Evolutionary conservation across 768 basidiomycete genomes (phyloP).

Genomic region (Tephrocybe sp.): DNA sequence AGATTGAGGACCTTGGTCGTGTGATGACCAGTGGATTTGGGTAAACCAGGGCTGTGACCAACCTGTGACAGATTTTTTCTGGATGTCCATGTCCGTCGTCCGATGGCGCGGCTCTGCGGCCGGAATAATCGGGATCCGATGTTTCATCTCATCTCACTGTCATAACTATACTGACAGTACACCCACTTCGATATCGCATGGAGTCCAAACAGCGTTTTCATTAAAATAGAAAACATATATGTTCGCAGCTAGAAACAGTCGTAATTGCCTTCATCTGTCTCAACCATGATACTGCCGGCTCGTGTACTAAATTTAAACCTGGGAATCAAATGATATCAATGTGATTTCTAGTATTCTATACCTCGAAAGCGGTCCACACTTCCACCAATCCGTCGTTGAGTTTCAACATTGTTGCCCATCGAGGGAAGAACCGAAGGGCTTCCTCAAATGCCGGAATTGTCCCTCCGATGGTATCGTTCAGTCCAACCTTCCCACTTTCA

Average conservation of each 20-base stretch:
- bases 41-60: conserved; percentile 1
- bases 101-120: conserved; percentile 13
- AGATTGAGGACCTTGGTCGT: conserved; percentile 11
- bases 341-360: conserved; percentile 16
- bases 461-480: conserved; percentile 51
- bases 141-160: too few species aligned
- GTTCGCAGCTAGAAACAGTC: too few species aligned
- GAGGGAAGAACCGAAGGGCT: conserved; percentile 57
- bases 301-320: too few species aligned
- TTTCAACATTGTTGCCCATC: conserved; percentile 67
- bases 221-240: too few species aligned
- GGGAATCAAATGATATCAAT: too few species aligned
- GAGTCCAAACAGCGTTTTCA: too few species aligned
- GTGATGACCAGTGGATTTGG: conserved; percentile 11
- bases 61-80: conserved; percentile 11
- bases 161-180: too few species aligned
- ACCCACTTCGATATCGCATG: too few species aligned
- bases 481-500: conserved; percentile 38
- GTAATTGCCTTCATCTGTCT: too few species aligned
- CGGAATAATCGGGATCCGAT: conserved; percentile 15
- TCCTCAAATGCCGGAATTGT: conserved; percentile 74
- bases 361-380: conserved; percentile 35
- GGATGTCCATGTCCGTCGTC: not conserved
- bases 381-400: conserved; percentile 56
- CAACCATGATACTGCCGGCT: too few species aligned